Evolutionary conservation across 768 basidiomycete genomes (phyloP).

Genomic region (Suillus variegatus): DNA sequence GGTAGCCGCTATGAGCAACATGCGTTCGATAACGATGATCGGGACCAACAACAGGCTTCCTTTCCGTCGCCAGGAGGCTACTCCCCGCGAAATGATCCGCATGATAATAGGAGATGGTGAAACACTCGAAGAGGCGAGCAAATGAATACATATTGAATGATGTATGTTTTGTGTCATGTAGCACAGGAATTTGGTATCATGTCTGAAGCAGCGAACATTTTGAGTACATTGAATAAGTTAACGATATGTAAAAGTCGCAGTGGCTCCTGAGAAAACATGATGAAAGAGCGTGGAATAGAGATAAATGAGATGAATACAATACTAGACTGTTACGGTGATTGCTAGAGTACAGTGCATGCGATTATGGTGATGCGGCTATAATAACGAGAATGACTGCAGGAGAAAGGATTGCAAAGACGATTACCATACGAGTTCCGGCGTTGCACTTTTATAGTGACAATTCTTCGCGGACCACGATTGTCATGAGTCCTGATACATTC

Average conservation of each 20-base stretch:
- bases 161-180: background rate
- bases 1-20: conserved; percentile 18
- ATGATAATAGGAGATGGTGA: conserved; percentile 9
- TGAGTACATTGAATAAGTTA: background rate
- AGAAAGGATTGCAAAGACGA: background rate
- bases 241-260: background rate
- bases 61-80: background rate
- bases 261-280: background rate
- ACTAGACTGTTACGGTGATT: background rate
- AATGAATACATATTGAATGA: background rate
- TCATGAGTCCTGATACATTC: conserved; percentile 76
- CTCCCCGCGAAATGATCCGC: conserved; percentile 4
- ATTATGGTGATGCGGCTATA: conserved; percentile 1
- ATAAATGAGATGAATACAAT: background rate
- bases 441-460: conserved; percentile 10
- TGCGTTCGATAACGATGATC: conserved; percentile 7
- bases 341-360: conserved; percentile 5
- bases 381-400: background rate
- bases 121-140: background rate
- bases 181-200: background rate
- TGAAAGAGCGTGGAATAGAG: background rate
- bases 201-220: too few species aligned
- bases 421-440: conserved; percentile 11
- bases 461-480: conserved; percentile 52
- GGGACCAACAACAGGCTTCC: background rate